A percentile compares a stretch with the other conserved stretches of the same genome.
Conservation (phyloP, 495 filamentous ascomycete species). For the Penicillium manginii region DNA sequence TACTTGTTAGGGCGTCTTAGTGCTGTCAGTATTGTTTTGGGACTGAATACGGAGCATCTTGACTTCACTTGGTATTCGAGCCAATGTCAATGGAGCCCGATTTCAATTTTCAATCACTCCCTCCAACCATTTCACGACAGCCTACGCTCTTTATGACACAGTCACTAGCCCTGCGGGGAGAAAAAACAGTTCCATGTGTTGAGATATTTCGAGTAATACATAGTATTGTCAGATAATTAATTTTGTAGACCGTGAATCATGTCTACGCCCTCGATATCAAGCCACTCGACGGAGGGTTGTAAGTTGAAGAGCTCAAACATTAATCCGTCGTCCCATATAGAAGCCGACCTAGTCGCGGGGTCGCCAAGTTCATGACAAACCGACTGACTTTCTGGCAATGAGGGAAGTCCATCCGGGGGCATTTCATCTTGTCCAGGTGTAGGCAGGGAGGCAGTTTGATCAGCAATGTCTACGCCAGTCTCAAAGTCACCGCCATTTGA, state of each 20-base stretch:
- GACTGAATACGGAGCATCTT: too few species aligned
- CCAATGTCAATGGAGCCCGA: too few species aligned
- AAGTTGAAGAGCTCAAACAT: conserved; percentile 3
- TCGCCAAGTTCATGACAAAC: not conserved
- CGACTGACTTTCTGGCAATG: not conserved
- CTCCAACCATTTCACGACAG: too few species aligned
- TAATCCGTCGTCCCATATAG: not conserved
- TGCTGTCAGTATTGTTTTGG: too few species aligned
- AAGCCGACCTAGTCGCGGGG: not conserved
- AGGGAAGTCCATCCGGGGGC: not conserved
- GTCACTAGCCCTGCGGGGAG: too few species aligned
- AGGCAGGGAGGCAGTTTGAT: not conserved
- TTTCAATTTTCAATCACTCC: too few species aligned
- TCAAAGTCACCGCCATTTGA: not conserved
- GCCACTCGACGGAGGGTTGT: not conserved
- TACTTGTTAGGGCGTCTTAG: too few species aligned
- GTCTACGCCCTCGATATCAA: not conserved
- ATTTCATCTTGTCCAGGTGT: not conserved
- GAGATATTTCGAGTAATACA: not conserved
- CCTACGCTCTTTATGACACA: too few species aligned
- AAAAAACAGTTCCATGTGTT: too few species aligned
- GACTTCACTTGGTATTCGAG: too few species aligned
- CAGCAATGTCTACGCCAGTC: not conserved
- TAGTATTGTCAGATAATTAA: not conserved
- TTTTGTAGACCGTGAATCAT: not conserved